Conservation (phyloP, 2,329 filamentous ascomycete genomes). For the Magnaporthiopsis rhizophila region DNA sequence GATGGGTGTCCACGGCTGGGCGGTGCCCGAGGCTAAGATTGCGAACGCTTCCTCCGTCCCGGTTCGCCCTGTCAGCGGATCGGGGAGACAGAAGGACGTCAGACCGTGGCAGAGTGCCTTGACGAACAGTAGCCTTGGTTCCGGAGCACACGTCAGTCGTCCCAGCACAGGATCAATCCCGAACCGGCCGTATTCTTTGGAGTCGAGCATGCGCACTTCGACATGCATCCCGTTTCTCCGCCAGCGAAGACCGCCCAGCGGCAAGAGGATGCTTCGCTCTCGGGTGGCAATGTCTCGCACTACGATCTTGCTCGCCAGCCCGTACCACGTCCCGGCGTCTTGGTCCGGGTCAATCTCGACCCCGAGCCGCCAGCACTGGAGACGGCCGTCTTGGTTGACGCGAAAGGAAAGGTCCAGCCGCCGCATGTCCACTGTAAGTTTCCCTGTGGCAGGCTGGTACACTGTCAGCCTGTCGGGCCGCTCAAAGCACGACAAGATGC, state of each 20-base stretch:
- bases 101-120: conserved; percentile 37
- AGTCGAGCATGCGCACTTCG: conserved; percentile 25
- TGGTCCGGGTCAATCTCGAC: conserved; percentile 49
- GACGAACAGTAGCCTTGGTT: conserved; percentile 13
- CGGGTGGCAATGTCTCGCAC: conserved; percentile 35
- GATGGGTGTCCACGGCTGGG: conserved; percentile 39
- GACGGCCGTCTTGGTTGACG: conserved; percentile 33
- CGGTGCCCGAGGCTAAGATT: conserved; percentile 38
- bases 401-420: conserved; percentile 45
- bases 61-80: conserved; percentile 48
- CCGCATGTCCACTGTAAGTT: conserved; percentile 39
- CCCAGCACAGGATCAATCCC: conserved; percentile 45
- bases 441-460: conserved; percentile 29
- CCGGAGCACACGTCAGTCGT: conserved; percentile 28
- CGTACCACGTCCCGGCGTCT: conserved; percentile 52
- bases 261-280: conserved; percentile 43
- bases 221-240: conserved; percentile 32
- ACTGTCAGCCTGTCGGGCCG: conserved; percentile 31
- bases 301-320: conserved; percentile 50
- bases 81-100: conserved; percentile 50
- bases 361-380: conserved; percentile 41
- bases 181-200: conserved; percentile 38
- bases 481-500: conserved; percentile 45
- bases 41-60: conserved; percentile 53
- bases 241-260: conserved; percentile 31